phyloP scores from a whole-genome alignment of 305 asterid species.

The Solanum hybrid region DNA sequence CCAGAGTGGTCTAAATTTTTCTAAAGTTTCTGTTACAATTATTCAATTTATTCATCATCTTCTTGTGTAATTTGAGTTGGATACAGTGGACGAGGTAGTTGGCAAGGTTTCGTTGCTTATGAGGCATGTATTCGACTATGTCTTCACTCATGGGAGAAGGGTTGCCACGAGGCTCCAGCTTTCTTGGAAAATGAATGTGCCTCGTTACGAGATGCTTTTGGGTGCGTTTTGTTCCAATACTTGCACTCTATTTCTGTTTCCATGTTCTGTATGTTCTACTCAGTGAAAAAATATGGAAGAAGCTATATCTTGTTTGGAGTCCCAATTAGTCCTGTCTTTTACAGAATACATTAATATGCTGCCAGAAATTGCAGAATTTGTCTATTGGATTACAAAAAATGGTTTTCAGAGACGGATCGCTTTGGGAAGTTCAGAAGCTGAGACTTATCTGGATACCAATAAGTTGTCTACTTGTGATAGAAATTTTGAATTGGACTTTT shows the following conservation, averaged over 20 bases:
- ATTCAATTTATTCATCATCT: background rate
- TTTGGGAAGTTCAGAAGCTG: background rate
- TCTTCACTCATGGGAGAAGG: conserved; percentile 82
- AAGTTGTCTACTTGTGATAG: background rate
- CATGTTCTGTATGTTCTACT: background rate
- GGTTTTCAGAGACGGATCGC: background rate
- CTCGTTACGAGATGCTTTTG: conserved; percentile 66
- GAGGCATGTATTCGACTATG: conserved; percentile 96
- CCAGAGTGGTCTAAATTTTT: background rate
- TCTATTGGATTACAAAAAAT: background rate
- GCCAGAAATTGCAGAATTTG: background rate
- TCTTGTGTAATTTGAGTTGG: conserved; percentile 7
- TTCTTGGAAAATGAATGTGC: conserved; percentile 91
- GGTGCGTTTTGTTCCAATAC: conserved; percentile 32
- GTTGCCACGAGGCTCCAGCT: conserved; percentile 62
- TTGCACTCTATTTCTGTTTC: background rate
- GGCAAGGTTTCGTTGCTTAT: conserved; percentile 69
- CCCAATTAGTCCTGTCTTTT: background rate
- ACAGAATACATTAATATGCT: background rate
- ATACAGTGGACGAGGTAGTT: conserved; percentile 76
- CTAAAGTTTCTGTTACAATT: background rate
- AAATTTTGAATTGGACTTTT: background rate
- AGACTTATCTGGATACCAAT: background rate
- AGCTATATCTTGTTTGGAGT: conserved; percentile 1
- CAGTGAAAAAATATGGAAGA: background rate